phyloP scores from a whole-genome alignment of 2,329 filamentous ascomycete species.

The Ophiostoma montium region DNA sequence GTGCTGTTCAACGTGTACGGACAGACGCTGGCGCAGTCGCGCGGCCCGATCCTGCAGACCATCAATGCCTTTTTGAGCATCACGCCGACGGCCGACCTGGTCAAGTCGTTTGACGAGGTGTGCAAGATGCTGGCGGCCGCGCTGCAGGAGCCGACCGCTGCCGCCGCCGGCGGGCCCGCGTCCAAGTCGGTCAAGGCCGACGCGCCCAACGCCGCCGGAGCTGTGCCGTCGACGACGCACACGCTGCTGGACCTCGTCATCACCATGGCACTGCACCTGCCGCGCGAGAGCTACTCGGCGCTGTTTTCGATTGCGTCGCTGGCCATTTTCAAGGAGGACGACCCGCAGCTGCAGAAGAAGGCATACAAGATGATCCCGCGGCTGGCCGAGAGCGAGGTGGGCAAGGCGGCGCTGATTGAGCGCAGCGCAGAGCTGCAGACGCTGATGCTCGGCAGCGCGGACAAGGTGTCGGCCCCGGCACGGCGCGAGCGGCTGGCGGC shows the following conservation, averaged over 20 bases:
- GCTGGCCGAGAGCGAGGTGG: conserved; percentile 66
- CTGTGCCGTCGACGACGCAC: conserved; percentile 84
- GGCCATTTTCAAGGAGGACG: conserved; percentile 66
- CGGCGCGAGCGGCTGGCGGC: conserved; percentile 76
- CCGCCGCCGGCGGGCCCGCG: no score
- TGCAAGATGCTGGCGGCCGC: conserved; percentile 68
- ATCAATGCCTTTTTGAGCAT: conserved; percentile 93
- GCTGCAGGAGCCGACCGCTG: conserved; percentile 35
- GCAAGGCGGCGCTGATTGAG: conserved; percentile 60
- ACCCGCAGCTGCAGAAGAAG: conserved; percentile 95
- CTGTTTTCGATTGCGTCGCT: conserved; percentile 79
- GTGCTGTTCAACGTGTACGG: conserved; percentile 99
- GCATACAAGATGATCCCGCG: conserved; percentile 96
- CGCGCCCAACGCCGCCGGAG: conserved; percentile 16
- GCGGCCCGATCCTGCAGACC: conserved; percentile 81
- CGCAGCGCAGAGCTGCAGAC: conserved; percentile 66
- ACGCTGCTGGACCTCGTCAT: conserved; percentile 95
- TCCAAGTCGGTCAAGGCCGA: conserved; percentile 27
- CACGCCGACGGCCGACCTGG: conserved; percentile 61
- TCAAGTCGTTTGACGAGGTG: conserved; percentile 78
- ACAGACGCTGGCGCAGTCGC: conserved; percentile 82
- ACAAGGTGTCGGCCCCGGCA: conserved; percentile 76
- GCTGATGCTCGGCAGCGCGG: conserved; percentile 64
- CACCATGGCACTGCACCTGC: conserved; percentile 87
- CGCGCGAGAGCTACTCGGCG: conserved; percentile 67